A percentile compares a stretch with the other conserved stretches of the same genome.
These are phyloP conservation scores for Takashimella koratensis DNA, from an alignment of 1,284 basidiomycete genomes.

Conservation along the genomic window DNA sequence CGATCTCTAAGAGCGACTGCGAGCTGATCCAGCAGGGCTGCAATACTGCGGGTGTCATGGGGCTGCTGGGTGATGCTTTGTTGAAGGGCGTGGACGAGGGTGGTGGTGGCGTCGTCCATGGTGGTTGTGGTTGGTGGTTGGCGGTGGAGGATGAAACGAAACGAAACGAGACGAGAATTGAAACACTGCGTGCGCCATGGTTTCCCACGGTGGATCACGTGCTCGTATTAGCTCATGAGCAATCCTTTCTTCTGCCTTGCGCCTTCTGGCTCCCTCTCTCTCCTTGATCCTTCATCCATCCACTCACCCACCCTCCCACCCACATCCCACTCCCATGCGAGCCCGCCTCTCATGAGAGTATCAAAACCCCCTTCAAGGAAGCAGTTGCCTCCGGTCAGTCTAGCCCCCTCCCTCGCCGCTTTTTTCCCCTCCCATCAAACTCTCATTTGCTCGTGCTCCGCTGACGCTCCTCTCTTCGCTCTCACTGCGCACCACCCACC, in stretches of 20 bases:
- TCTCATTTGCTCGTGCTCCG: background rate
- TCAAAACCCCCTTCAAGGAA: constrained; percentile 18
- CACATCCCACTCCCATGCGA: background rate
- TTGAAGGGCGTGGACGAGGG: no score
- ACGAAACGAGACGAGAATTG: no score
- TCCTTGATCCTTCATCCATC: background rate
- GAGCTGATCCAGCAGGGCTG: constrained; percentile 9
- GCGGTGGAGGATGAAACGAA: no score
- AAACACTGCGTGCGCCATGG: no score
- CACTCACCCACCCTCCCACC: background rate
- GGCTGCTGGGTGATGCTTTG: no score
- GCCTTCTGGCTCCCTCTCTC: background rate
- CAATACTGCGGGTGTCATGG: background rate
- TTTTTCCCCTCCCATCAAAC: background rate
- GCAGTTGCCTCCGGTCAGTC: constrained; percentile 31
- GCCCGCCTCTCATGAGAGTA: background rate
- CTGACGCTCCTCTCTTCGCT: background rate
- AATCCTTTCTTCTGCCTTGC: no score
- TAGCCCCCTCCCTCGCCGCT: background rate
- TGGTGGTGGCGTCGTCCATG: no score
- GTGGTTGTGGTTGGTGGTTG: no score
- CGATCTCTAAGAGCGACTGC: constrained; percentile 21
- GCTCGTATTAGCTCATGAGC: no score
- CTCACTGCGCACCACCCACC: no score
- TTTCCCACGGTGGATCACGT: no score